Conservation (phyloP, 345 rosid genomes). For the Lagerstroemia speciosa region DNA sequence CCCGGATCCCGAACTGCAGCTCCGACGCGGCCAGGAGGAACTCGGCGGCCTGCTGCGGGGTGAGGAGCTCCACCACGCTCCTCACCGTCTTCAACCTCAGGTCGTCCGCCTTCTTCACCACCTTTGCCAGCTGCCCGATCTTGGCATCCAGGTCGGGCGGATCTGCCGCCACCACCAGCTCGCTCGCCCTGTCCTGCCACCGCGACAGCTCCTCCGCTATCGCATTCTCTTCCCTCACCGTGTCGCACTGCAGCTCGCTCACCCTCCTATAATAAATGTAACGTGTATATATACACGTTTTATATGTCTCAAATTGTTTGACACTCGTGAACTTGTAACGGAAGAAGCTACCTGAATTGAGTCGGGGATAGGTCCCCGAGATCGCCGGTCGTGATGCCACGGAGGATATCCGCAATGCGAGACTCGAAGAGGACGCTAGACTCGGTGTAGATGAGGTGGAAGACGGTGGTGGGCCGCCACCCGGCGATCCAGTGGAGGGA, state of each 20-base stretch:
- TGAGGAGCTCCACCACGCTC: slow-evolving; percentile 46
- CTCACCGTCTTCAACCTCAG: slow-evolving; percentile 50
- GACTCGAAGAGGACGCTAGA: slow-evolving; percentile 72
- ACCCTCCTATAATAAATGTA: slow-evolving; percentile 41
- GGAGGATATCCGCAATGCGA: slow-evolving; percentile 59
- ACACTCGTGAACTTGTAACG: no score
- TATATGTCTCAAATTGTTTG: no score
- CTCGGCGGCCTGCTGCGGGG: slow-evolving; percentile 61
- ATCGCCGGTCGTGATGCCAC: slow-evolving; percentile 58
- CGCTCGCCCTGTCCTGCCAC: slow-evolving; percentile 68
- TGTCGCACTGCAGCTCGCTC: slow-evolving; percentile 81
- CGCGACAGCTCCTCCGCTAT: slow-evolving; percentile 58
- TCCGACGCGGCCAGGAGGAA: slow-evolving; percentile 64
- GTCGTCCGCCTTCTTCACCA: slow-evolving; percentile 57
- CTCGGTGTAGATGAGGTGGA: slow-evolving; percentile 75
- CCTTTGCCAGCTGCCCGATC: slow-evolving; percentile 31
- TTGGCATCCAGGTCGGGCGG: slow-evolving; percentile 19
- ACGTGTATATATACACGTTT: background rate
- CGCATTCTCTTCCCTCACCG: slow-evolving; percentile 76
- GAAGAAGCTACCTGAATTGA: slow-evolving; percentile 54
- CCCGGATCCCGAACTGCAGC: slow-evolving; percentile 57
- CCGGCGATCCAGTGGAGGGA: slow-evolving; percentile 80
- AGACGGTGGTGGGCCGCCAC: slow-evolving; percentile 75
- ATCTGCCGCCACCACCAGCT: slow-evolving; percentile 20
- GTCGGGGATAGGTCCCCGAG: slow-evolving; percentile 72